A percentile compares a stretch with the other conserved stretches of the same genome.
These are phyloP conservation scores for Saccharomycopsis oosterbeekiorum DNA, from an alignment of 805 yeast species.

Conservation along the genomic window DNA sequence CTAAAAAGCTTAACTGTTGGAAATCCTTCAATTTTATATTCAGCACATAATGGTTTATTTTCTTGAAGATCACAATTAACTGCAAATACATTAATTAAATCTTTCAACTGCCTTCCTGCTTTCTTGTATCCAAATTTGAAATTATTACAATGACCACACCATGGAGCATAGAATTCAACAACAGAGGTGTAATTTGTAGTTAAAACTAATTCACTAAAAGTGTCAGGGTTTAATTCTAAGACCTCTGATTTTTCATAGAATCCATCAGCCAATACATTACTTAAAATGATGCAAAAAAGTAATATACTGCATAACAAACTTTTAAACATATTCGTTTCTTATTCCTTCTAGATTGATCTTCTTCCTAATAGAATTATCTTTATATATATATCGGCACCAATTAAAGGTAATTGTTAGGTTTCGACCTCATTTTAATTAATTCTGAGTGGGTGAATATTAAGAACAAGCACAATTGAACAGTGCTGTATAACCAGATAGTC, in stretches of 20 bases:
- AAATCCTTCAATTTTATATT: slow-evolving; percentile 59
- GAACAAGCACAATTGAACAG: not conserved
- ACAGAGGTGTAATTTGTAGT: slow-evolving; percentile 68
- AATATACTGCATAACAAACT: not conserved
- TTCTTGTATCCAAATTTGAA: slow-evolving; percentile 55
- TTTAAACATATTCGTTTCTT: not conserved
- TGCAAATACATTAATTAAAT: slow-evolving; percentile 59
- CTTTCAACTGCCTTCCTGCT: slow-evolving; percentile 50
- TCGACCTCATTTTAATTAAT: too few relatives aligned
- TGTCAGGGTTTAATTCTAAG: slow-evolving; percentile 44
- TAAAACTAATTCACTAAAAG: slow-evolving; percentile 57
- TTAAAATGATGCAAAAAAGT: not conserved
- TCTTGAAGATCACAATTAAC: slow-evolving; percentile 71
- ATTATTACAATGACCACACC: slow-evolving; percentile 92
- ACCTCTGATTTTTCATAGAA: slow-evolving; percentile 39
- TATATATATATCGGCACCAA: too few relatives aligned
- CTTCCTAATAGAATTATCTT: too few relatives aligned
- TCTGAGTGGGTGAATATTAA: not conserved
- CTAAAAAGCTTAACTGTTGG: slow-evolving; percentile 79
- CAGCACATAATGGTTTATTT: slow-evolving; percentile 62
- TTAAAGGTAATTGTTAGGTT: too few relatives aligned
- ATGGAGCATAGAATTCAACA: slow-evolving; percentile 90
- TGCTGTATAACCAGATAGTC: not conserved
- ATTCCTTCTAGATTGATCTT: not conserved
- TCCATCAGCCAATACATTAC: slow-evolving; percentile 17